Evolutionary conservation across 495 filamentous ascomycete species (phyloP).

Genomic region (Tuber borchii): DNA sequence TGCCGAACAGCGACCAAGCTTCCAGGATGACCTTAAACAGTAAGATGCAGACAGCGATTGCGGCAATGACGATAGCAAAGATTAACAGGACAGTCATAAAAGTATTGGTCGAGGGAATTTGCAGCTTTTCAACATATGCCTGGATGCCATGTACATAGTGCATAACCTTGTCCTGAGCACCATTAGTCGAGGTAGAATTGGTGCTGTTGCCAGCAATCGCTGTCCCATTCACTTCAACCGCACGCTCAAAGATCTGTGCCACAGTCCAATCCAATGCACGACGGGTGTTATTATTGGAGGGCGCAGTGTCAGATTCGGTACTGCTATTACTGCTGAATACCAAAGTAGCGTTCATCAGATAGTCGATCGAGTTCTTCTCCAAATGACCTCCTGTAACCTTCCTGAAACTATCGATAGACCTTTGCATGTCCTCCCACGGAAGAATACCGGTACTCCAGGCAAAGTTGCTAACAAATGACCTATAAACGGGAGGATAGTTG

Average conservation of each 20-base stretch:
- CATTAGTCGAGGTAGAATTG: conserved; percentile 26
- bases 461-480: conserved; percentile 85
- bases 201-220: conserved; percentile 39
- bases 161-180: conserved; percentile 43
- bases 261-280: conserved; percentile 29
- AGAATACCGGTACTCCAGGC: conserved; percentile 83
- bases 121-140: conserved; percentile 67
- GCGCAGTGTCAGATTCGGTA: conserved; percentile 30
- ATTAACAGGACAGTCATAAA: conserved; percentile 94
- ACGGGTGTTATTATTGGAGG: conserved; percentile 22
- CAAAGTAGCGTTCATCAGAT: conserved; percentile 65
- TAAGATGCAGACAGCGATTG: conserved; percentile 78
- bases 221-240: conserved; percentile 30
- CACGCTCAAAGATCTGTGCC: conserved; percentile 18
- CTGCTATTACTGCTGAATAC: conserved; percentile 51
- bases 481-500: conserved; percentile 76
- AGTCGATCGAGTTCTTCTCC: conserved; percentile 67
- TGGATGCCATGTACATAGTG: conserved; percentile 62
- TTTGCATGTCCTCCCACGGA: conserved; percentile 71
- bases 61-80: conserved; percentile 77
- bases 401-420: conserved; percentile 79
- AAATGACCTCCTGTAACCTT: conserved; percentile 75
- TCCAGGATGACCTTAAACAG: conserved; percentile 90
- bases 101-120: conserved; percentile 78
- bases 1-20: conserved; percentile 81